phyloP scores from a whole-genome alignment of 192 early-diverging fungal species.

The Geosiphon pyriformis region DNA sequence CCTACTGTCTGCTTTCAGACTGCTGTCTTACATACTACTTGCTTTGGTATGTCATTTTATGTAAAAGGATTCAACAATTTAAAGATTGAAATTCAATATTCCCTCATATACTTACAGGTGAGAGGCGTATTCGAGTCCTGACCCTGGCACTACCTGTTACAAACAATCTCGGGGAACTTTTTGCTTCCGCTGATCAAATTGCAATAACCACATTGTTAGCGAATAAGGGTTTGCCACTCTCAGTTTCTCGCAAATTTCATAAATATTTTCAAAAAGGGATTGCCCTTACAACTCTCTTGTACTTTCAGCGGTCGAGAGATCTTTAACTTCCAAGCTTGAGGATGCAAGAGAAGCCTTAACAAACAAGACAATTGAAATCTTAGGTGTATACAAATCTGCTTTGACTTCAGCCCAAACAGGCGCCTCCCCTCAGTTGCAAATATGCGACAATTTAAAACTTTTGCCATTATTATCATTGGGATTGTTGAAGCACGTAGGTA shows the following conservation, averaged over 20 bases:
- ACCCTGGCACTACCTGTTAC: conserved; percentile 87
- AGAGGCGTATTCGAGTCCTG: conserved; percentile 89
- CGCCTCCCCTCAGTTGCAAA: conserved; percentile 73
- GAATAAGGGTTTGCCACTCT: conserved; percentile 75
- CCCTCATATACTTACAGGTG: conserved; percentile 39
- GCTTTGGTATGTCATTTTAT: conserved; percentile 45
- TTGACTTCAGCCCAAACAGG: conserved; percentile 66
- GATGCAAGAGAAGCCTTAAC: conserved; percentile 90
- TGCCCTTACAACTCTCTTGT: background rate
- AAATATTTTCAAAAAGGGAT: background rate
- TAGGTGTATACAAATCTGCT: conserved; percentile 81
- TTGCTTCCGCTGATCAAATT: conserved; percentile 75
- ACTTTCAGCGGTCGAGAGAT: conserved; percentile 73
- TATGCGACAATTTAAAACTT: conserved; percentile 80
- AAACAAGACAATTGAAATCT: conserved; percentile 82
- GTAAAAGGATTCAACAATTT: conserved; percentile 13
- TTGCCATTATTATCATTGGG: conserved; percentile 79
- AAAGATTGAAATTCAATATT: background rate
- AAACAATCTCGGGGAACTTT: conserved; percentile 72
- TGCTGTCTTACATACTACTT: conserved; percentile 86
- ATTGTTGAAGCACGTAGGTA: conserved; percentile 77
- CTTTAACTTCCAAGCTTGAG: conserved; percentile 79
- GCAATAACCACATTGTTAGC: conserved; percentile 77
- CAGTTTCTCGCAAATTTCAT: background rate
- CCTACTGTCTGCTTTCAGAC: conserved; percentile 90